Base-by-base conservation (phyloP, 2,329 filamentous ascomycete genomes). In the Lomentospora prolificans region DNA sequence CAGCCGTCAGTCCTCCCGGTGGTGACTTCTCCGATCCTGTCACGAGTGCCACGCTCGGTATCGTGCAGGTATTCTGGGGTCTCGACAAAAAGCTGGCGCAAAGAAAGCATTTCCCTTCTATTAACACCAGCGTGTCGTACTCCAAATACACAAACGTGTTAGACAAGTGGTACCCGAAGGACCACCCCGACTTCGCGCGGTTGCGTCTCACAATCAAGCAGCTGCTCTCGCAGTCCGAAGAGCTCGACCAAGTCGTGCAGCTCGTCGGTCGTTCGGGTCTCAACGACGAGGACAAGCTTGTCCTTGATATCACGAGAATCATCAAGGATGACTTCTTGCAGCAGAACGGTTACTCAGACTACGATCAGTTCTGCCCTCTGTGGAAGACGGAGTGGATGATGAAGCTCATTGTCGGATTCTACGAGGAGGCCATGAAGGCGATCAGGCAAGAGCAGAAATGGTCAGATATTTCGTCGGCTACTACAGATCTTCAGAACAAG, bases 371-470 rank as follows among this genome's bases (percentile, higher is more conserved):
- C 84, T 99, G 94, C 69, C 94, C 94, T 52, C 82, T 99, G 67
- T 99, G 94, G 94, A 99, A 99, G 86, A 99, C 94, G 0, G 88
- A 95, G 71, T 99, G 94, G 86, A 97, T 99, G 94, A 99, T 99
- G 94, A 96, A 95, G 82, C 87, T 90, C 61, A 97, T 99, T 85
- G 89, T 99, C 79, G 89, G 86, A 57, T 99, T 92, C 82, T 90
- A 96, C 70, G 95, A 99, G 66, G 94, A 99, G 77, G 86, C 90
- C 24, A 92, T 97, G 71, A 97, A 96, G 82, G 90, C 90, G 5
- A 82, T 99, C 67, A 80, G 87, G 4, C 90, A 96, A 71, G 94
- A 94, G 59, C 87, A 92, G 73, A 86, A 77, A 72, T 99, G 94
- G 94, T 76, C 78, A 68, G 96, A 95, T 81, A 87, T 99, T 56